Conservation (phyloP, 2,329 filamentous ascomycete species). For the Nemania abortiva region DNA sequence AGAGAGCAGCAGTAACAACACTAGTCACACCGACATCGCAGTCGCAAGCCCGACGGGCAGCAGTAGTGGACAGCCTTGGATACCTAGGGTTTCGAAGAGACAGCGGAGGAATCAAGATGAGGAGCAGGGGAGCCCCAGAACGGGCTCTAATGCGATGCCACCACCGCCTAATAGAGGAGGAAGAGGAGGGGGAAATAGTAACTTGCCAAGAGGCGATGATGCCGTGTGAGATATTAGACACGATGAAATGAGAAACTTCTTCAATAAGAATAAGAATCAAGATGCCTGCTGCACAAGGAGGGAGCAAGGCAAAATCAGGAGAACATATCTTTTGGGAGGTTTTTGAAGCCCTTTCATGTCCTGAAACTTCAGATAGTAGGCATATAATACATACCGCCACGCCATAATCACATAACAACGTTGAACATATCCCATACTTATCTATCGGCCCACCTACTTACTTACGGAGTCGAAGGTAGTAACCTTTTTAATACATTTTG, state of each 20-base stretch:
- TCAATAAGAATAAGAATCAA: background rate
- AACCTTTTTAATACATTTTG: background rate
- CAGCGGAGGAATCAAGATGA: constrained; percentile 29
- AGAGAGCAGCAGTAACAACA: constrained; percentile 25
- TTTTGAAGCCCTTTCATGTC: constrained; percentile 10
- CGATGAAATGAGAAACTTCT: constrained; percentile 4
- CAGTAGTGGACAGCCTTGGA: constrained; percentile 40
- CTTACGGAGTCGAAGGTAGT: background rate
- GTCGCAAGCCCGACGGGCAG: constrained; percentile 42
- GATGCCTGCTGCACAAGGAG: constrained; percentile 6
- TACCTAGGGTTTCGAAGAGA: constrained; percentile 26
- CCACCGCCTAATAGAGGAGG: constrained; percentile 20
- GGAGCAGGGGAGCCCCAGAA: constrained; percentile 27
- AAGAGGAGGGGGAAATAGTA: constrained; percentile 1
- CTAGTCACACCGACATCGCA: constrained; percentile 39
- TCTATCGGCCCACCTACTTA: background rate
- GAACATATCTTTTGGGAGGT: constrained; percentile 1
- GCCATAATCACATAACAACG: background rate
- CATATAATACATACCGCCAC: background rate
- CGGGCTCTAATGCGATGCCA: constrained; percentile 16
- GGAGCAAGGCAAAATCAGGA: constrained; percentile 12
- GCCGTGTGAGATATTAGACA: constrained; percentile 43
- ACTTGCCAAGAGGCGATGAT: constrained; percentile 44
- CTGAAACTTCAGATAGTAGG: background rate
- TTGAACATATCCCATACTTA: background rate